phyloP scores from a whole-genome alignment of 176 grass and related monocot species.

The Thalia dealbata region DNA sequence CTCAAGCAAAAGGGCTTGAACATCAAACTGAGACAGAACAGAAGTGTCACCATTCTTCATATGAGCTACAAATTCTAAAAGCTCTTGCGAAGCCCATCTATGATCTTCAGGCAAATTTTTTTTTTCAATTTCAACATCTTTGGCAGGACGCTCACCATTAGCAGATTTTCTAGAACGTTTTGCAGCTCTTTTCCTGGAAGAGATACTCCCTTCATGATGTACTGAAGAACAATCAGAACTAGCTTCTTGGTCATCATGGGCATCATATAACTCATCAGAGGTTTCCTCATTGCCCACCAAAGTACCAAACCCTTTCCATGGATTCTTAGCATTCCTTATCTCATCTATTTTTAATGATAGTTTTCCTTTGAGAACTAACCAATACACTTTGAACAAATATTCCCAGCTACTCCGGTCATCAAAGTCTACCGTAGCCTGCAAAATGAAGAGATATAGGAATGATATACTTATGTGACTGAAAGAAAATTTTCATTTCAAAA shows the following conservation, averaged over 20 bases:
- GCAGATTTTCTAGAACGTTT: slow-evolving; percentile 36
- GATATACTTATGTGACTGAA: too few relatives aligned
- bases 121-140: slow-evolving; percentile 29
- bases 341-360: slow-evolving; percentile 67
- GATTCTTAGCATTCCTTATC: slow-evolving; percentile 53
- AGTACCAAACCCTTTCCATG: slow-evolving; percentile 40
- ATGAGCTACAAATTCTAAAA: slow-evolving; percentile 75
- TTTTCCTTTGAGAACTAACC: slow-evolving; percentile 82
- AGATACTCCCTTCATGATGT: slow-evolving; percentile 32
- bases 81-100: slow-evolving; percentile 69
- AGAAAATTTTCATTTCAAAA: not conserved
- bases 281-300: slow-evolving; percentile 51
- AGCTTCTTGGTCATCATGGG: slow-evolving; percentile 48
- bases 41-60: slow-evolving; percentile 74
- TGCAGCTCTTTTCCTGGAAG: slow-evolving; percentile 44
- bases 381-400: slow-evolving; percentile 98
- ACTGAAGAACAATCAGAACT: slow-evolving; percentile 52
- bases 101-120: slow-evolving; percentile 30
- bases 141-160: slow-evolving; percentile 25
- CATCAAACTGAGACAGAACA: slow-evolving; percentile 61
- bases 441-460: not conserved
- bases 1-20: slow-evolving; percentile 77
- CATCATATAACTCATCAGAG: slow-evolving; percentile 77
- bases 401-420: slow-evolving; percentile 96
- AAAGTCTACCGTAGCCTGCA: slow-evolving; percentile 78